phyloP scores from a whole-genome alignment of 169 alveolate genomes.

The Blepharisma undulans region DNA sequence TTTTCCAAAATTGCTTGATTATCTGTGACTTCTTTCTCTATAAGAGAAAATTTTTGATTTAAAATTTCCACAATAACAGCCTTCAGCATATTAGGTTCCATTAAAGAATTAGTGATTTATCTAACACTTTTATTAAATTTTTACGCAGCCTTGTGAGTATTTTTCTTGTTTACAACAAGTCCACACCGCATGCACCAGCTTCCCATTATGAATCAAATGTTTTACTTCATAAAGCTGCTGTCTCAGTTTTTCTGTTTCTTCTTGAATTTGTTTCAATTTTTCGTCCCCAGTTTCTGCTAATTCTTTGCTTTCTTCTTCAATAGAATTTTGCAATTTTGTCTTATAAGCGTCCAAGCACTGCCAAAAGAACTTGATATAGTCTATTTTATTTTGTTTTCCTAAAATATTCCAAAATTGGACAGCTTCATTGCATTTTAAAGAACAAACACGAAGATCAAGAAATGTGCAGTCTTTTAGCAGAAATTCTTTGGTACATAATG shows the following conservation, averaged over 20 bases:
- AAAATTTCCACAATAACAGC: not conserved
- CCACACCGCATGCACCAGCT: not conserved
- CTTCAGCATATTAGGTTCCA: not conserved
- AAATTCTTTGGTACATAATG: not conserved
- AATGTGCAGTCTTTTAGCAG: not conserved
- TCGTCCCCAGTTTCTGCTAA: not conserved
- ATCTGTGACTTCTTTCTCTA: not conserved
- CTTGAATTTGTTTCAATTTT: not conserved
- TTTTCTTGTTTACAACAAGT: constrained; percentile 18
- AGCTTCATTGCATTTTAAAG: not conserved
- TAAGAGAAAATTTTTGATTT: not conserved
- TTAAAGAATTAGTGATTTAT: not conserved
- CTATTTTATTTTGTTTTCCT: not conserved
- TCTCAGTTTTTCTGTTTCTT: not conserved
- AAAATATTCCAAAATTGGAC: not conserved
- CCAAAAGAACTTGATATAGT: not conserved
- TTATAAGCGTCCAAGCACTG: constrained; percentile 3
- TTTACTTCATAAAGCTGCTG: constrained; percentile 1
- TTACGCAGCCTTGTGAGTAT: constrained; percentile 14
- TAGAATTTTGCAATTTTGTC: not conserved
- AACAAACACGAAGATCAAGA: constrained; percentile 9
- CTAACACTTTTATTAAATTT: not conserved
- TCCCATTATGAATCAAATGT: constrained; percentile 2
- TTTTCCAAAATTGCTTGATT: not conserved
- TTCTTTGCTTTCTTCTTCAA: not conserved